phyloP scores from a whole-genome alignment of 768 basidiomycete genomes.

The Auriculariales sp. region DNA sequence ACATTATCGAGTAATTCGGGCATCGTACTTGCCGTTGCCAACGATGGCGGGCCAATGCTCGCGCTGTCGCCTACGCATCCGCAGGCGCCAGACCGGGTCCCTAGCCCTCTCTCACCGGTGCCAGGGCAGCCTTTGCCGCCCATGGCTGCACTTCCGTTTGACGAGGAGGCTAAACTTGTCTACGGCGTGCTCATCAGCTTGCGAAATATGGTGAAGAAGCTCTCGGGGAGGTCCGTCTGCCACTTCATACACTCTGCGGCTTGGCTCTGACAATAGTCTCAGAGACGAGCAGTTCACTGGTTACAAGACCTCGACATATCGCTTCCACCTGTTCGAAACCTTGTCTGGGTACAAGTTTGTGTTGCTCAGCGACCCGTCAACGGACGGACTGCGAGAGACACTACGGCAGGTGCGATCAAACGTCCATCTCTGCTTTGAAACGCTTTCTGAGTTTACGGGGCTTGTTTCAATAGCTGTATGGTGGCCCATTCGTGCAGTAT shows the following conservation, averaged over 20 bases:
- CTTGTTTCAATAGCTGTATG: too few relatives aligned
- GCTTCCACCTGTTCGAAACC: constrained; percentile 86
- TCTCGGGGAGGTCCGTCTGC: constrained; percentile 62
- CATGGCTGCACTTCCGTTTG: constrained; percentile 65
- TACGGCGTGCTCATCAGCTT: constrained; percentile 90
- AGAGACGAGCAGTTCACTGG: constrained; percentile 87
- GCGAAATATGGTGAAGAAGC: constrained; percentile 88
- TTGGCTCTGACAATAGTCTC: constrained; percentile 2
- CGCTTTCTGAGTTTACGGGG: too few relatives aligned
- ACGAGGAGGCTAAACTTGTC: constrained; percentile 94
- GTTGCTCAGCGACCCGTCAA: constrained; percentile 76
- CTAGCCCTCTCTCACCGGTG: constrained; percentile 20
- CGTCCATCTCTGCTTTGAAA: too few relatives aligned
- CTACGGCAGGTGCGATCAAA: too few relatives aligned
- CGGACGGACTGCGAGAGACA: constrained; percentile 70
- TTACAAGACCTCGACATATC: constrained; percentile 86
- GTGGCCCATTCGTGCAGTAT: constrained; percentile 87
- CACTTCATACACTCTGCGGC: not conserved
- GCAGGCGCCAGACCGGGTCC: constrained; percentile 21
- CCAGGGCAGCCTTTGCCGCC: constrained; percentile 17
- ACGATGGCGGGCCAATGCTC: constrained; percentile 20
- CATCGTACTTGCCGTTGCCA: constrained; percentile 46
- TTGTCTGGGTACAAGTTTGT: constrained; percentile 88
- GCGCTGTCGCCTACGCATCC: constrained; percentile 8
- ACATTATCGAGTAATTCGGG: constrained; percentile 52